Conservation (phyloP, 768 basidiomycete genomes). For the Rhodocollybia butyracea region DNA sequence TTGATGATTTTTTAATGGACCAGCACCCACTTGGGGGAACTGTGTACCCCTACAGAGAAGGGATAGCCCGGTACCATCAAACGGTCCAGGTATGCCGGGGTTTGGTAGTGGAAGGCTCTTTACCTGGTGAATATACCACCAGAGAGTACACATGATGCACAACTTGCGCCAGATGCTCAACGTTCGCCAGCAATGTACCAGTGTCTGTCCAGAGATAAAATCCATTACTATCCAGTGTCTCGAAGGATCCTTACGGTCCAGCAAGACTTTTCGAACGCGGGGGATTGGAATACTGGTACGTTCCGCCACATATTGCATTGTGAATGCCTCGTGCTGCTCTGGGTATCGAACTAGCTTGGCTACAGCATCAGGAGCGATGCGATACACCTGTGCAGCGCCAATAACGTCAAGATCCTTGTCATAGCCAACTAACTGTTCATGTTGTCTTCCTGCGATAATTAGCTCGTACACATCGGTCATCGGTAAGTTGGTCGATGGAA, state of each 20-base stretch:
- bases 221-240: conserved; percentile 21
- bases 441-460: no score
- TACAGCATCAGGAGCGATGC: neutral
- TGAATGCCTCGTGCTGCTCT: neutral
- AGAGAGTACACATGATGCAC: conserved; percentile 15
- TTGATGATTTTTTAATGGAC: conserved; percentile 18
- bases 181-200: conserved; percentile 16
- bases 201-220: conserved; percentile 18
- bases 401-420: neutral
- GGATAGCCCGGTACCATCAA: conserved; percentile 13
- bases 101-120: conserved; percentile 11
- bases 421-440: no score
- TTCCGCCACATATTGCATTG: neutral
- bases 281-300: conserved; percentile 16
- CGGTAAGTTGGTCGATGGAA: no score
- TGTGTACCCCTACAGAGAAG: neutral
- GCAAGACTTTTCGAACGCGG: conserved; percentile 12
- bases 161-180: conserved; percentile 15
- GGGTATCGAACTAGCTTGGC: neutral
- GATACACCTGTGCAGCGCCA: neutral
- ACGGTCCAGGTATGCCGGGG: conserved; percentile 17
- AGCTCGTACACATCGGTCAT: no score
- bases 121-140: conserved; percentile 22
- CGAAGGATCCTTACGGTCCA: neutral
- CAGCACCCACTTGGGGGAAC: conserved; percentile 7